Conservation (phyloP, 345 rosid species). For the Crucihimalaya himalaica region DNA sequence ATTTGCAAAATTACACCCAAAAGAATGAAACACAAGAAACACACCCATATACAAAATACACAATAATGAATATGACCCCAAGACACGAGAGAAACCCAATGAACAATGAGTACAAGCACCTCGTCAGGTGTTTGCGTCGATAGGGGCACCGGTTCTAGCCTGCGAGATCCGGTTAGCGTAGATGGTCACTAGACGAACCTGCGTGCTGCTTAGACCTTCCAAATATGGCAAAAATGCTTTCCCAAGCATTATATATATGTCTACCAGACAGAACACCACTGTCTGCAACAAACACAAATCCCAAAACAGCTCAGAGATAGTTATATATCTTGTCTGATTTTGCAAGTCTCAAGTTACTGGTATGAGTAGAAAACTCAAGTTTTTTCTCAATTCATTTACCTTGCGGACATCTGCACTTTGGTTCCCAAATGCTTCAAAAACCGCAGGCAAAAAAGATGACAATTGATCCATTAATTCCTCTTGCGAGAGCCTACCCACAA, state of each 20-base stretch:
- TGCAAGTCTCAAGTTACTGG: background rate
- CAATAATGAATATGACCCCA: constrained; percentile 38
- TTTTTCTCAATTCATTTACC: constrained; percentile 46
- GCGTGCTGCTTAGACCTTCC: constrained; percentile 92
- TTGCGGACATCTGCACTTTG: constrained; percentile 98
- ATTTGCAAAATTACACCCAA: constrained; percentile 31
- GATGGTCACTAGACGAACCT: constrained; percentile 86
- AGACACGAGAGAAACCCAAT: constrained; percentile 18
- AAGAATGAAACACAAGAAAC: constrained; percentile 7
- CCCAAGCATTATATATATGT: constrained; percentile 95
- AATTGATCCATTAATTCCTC: constrained; percentile 83
- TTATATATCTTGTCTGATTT: background rate
- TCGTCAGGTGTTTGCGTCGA: constrained; percentile 43
- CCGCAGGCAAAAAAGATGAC: constrained; percentile 87
- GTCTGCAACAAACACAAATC: constrained; percentile 58
- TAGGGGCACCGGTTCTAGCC: constrained; percentile 82
- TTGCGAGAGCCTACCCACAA: constrained; percentile 88
- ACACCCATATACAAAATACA: constrained; percentile 40
- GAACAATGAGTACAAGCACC: constrained; percentile 12
- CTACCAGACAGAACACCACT: constrained; percentile 98
- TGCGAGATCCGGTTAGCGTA: constrained; percentile 97
- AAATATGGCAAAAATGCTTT: constrained; percentile 90
- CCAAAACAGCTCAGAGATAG: background rate
- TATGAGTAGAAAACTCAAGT: constrained; percentile 6
- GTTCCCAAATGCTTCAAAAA: constrained; percentile 96